A percentile compares a stretch with the other conserved stretches of the same genome.
Evolutionary conservation across 1,139 yeast species (phyloP).

Genomic region (Candida sp.): DNA sequence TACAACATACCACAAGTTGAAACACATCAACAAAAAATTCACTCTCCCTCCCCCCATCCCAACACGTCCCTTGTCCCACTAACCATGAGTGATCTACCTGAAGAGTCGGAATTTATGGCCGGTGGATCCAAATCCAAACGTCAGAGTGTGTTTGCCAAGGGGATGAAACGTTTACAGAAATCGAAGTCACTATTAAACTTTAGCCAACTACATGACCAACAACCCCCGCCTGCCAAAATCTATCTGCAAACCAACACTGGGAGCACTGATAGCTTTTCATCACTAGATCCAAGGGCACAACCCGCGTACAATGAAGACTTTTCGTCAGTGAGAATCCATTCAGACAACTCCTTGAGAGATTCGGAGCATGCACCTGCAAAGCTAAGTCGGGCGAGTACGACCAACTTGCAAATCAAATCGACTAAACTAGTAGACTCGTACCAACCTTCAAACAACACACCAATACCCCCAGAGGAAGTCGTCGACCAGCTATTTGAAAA

Average conservation of each 20-base stretch:
- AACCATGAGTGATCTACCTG: neutral
- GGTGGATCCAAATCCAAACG: neutral
- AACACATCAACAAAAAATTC: neutral
- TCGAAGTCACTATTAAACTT: constrained; percentile 26
- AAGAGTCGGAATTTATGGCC: neutral
- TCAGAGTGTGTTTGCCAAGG: constrained; percentile 21
- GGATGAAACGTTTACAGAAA: constrained; percentile 25
- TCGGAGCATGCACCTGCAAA: neutral
- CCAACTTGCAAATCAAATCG: constrained; percentile 15
- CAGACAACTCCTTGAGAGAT: constrained; percentile 1
- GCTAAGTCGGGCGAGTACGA: constrained; percentile 5
- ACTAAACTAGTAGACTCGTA: constrained; percentile 33
- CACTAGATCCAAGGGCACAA: constrained; percentile 31
- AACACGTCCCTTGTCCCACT: neutral
- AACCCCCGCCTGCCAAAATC: too few species aligned
- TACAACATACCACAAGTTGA: neutral
- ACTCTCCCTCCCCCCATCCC: too few species aligned
- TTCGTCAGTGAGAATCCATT: neutral
- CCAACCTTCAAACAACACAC: constrained; percentile 33
- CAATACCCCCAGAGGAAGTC: constrained; percentile 38
- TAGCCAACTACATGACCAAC: constrained; percentile 7
- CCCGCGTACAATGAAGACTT: neutral
- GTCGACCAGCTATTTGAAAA: constrained; percentile 46
- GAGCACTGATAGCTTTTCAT: constrained; percentile 25
- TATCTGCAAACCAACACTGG: constrained; percentile 5